Evolutionary conservation across 2,329 filamentous ascomycete genomes (phyloP).

Genomic region (Acrocalymma vagum): DNA sequence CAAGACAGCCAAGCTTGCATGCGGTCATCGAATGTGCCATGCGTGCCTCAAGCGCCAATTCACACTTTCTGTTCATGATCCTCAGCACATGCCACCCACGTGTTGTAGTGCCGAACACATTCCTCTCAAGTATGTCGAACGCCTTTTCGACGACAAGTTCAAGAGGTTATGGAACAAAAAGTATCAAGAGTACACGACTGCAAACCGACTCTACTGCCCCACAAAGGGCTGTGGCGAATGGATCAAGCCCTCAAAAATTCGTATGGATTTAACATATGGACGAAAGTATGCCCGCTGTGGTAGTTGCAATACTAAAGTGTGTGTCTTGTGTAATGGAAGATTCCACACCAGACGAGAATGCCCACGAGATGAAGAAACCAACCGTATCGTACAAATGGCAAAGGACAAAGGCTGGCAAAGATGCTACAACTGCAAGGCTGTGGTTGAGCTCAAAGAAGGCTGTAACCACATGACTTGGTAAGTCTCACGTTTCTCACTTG

Average conservation of each 20-base stretch:
- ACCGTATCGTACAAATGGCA: slow-evolving; percentile 69
- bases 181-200: slow-evolving; percentile 77
- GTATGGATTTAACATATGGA: slow-evolving; percentile 57
- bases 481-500: slow-evolving; percentile 36
- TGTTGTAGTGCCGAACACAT: slow-evolving; percentile 81
- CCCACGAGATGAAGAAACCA: slow-evolving; percentile 73
- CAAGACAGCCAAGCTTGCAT: slow-evolving; percentile 75
- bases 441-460: slow-evolving; percentile 82
- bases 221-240: slow-evolving; percentile 76
- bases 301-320: slow-evolving; percentile 77
- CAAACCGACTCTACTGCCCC: slow-evolving; percentile 81
- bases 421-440: slow-evolving; percentile 76
- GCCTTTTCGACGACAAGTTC: slow-evolving; percentile 76
- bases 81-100: slow-evolving; percentile 82
- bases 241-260: slow-evolving; percentile 78
- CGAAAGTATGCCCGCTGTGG: slow-evolving; percentile 75
- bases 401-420: slow-evolving; percentile 76
- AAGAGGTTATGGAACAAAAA: slow-evolving; percentile 84
- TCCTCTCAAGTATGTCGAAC: slow-evolving; percentile 77
- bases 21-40: slow-evolving; percentile 83
- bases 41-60: slow-evolving; percentile 79
- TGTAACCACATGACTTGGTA: slow-evolving; percentile 91
- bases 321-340: slow-evolving; percentile 74
- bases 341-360: slow-evolving; percentile 76
- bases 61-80: slow-evolving; percentile 77